Conservation (phyloP, 768 basidiomycete species). For the Strobilomyces echinocephalus region DNA sequence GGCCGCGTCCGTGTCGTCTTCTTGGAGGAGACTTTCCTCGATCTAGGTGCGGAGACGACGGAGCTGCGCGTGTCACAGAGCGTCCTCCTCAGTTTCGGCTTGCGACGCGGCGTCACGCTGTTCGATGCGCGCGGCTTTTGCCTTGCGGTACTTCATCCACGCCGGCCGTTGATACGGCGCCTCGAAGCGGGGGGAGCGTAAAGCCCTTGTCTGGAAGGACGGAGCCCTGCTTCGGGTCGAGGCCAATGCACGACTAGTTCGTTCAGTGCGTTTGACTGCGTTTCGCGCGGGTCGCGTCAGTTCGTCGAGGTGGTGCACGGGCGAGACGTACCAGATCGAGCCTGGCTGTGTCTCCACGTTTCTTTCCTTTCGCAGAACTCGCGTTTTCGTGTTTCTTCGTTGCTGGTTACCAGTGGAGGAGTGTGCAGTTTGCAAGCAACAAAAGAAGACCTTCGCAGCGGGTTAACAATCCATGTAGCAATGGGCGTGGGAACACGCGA, state of each 20-base stretch:
- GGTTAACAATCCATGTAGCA: slow-evolving; percentile 16
- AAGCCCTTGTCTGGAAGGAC: slow-evolving; percentile 76
- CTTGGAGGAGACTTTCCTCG: slow-evolving; percentile 37
- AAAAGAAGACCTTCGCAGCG: slow-evolving; percentile 11
- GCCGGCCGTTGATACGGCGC: slow-evolving; percentile 84
- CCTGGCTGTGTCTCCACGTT: background rate
- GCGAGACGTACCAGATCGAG: slow-evolving; percentile 6
- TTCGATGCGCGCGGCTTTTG: slow-evolving; percentile 50
- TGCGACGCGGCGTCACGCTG: slow-evolving; percentile 40
- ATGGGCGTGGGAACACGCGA: background rate
- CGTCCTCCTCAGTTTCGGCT: slow-evolving; percentile 39
- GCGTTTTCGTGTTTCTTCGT: background rate
- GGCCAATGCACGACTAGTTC: slow-evolving; percentile 83
- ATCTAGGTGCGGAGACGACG: slow-evolving; percentile 34
- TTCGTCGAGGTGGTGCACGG: background rate
- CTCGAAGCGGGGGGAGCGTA: slow-evolving; percentile 80
- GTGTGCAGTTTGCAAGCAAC: slow-evolving; percentile 14
- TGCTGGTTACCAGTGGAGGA: slow-evolving; percentile 11
- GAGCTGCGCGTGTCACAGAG: slow-evolving; percentile 34
- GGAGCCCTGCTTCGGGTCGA: slow-evolving; percentile 76
- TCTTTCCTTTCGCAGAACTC: background rate
- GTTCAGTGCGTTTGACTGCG: slow-evolving; percentile 69
- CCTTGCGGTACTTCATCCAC: slow-evolving; percentile 84
- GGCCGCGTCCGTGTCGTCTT: slow-evolving; percentile 35
- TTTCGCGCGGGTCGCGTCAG: background rate